These are phyloP conservation scores for Fraxinus sp. DNA, from an alignment of 305 asterid genomes.

Conservation along the genomic window DNA sequence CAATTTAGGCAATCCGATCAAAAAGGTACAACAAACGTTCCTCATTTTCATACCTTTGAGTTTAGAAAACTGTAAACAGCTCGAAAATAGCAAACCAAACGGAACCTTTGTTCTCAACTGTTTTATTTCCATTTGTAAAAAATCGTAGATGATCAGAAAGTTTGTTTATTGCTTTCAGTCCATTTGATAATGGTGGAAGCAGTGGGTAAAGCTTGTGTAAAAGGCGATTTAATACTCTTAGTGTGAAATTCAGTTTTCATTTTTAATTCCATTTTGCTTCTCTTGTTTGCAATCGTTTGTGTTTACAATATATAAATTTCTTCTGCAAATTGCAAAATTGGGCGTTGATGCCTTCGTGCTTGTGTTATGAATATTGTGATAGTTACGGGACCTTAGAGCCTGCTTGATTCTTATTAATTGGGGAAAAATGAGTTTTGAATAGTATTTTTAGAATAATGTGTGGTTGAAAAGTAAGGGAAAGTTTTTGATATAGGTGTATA, in stretches of 20 bases:
- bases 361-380: not conserved
- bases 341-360: not conserved
- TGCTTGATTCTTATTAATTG: too few relatives aligned
- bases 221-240: not conserved
- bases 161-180: not conserved
- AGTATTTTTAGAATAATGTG: too few relatives aligned
- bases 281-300: not conserved
- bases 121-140: not conserved
- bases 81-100: too few relatives aligned
- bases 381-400: not conserved
- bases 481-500: too few relatives aligned
- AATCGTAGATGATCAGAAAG: not conserved
- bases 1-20: not conserved
- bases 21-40: conserved; percentile 19
- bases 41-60: not conserved
- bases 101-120: not conserved
- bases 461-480: too few relatives aligned
- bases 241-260: not conserved
- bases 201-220: not conserved
- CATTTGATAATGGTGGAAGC: not conserved
- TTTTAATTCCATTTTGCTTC: not conserved
- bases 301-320: not conserved
- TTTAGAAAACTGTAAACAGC: too few relatives aligned
- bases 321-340: not conserved
- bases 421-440: too few relatives aligned